Conservation (phyloP, 2,329 filamentous ascomycete species). For the Tolypocladium capitatum region DNA sequence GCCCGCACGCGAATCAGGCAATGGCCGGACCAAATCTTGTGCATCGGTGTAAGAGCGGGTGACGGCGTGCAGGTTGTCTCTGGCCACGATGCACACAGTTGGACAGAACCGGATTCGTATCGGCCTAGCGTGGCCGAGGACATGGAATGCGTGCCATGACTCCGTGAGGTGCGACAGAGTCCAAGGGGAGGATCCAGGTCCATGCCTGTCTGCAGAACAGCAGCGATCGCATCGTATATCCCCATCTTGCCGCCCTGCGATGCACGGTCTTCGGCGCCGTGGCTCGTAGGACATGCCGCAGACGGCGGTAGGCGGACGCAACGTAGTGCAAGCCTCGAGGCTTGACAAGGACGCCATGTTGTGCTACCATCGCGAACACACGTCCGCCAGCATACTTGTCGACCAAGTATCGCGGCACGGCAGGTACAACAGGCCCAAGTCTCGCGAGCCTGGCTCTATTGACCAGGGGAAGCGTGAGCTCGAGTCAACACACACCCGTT, state of each 20-base stretch:
- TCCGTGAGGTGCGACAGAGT: not conserved
- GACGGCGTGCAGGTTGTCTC: not conserved
- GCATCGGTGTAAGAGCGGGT: not conserved
- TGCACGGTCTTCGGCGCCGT: no score
- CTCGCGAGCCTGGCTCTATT: not conserved
- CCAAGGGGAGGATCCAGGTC: not conserved
- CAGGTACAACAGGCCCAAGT: not conserved
- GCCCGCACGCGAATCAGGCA: not conserved
- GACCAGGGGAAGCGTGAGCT: not conserved
- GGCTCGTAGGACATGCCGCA: not conserved
- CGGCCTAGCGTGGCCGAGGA: not conserved
- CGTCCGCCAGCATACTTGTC: not conserved
- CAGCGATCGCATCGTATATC: not conserved
- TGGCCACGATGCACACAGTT: not conserved
- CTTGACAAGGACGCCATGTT: not conserved
- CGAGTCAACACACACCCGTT: not conserved
- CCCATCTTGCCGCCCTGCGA: not conserved
- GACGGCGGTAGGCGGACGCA: not conserved
- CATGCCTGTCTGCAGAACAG: not conserved
- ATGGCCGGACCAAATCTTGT: no score
- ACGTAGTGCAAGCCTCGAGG: not conserved
- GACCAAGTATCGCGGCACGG: not conserved
- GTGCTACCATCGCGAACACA: not conserved
- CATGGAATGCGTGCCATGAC: not conserved
- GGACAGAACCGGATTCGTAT: not conserved